phyloP scores from a whole-genome alignment of 495 filamentous ascomycete species.

The Neurospora intermedia region DNA sequence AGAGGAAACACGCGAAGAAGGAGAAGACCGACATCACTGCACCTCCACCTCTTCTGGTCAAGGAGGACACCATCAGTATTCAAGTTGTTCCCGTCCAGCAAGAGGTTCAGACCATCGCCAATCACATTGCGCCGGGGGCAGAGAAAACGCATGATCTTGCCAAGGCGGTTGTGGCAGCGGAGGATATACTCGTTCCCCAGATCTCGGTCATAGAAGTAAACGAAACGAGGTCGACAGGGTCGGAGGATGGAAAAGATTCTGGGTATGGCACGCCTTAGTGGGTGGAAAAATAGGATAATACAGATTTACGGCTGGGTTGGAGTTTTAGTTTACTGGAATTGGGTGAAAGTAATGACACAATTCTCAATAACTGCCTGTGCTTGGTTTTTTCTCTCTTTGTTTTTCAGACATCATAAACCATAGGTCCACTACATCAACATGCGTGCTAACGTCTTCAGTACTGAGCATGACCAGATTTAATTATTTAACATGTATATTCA shows the following conservation, averaged over 20 bases:
- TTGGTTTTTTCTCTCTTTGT: neutral
- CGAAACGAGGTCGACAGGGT: neutral
- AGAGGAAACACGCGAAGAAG: neutral
- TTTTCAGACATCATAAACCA: neutral
- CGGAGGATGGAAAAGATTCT: slow-evolving; percentile 18
- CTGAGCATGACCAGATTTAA: neutral
- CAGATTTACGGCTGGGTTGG: neutral
- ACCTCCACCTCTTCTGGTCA: slow-evolving; percentile 1
- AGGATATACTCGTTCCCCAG: neutral
- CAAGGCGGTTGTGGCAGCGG: slow-evolving; percentile 8
- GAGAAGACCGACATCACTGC: neutral
- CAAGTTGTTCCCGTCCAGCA: neutral
- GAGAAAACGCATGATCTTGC: slow-evolving; percentile 13
- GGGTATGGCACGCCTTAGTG: slow-evolving; percentile 19
- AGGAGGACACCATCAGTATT: slow-evolving; percentile 3
- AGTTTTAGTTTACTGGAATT: neutral
- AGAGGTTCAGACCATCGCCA: too few relatives aligned
- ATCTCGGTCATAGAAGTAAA: neutral
- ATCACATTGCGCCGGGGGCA: too few relatives aligned
- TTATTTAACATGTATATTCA: neutral
- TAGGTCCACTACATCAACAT: neutral
- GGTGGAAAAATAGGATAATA: neutral
- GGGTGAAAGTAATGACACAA: neutral
- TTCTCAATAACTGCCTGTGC: neutral
- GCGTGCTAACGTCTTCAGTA: neutral